Evolutionary conservation across 2,329 filamentous ascomycete species (phyloP).

Genomic region (Alternaria arborescens): DNA sequence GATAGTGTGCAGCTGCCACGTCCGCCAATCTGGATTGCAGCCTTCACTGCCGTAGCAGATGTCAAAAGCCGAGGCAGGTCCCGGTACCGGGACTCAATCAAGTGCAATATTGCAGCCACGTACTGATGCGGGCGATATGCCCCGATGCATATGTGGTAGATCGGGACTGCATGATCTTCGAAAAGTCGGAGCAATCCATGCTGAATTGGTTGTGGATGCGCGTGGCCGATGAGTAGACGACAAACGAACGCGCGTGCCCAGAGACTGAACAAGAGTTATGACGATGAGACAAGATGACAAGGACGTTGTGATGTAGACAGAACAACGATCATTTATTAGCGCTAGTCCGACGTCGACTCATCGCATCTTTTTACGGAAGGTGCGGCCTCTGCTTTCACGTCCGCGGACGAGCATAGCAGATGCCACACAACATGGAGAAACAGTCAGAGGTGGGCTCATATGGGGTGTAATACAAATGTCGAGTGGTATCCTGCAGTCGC

Average conservation of each 20-base stretch:
- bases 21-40: conserved; percentile 11
- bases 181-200: neutral
- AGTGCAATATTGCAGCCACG: conserved; percentile 4
- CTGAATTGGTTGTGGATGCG: neutral
- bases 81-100: conserved; percentile 5
- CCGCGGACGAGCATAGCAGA: neutral
- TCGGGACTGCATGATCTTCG: neutral
- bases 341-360: neutral
- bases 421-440: neutral
- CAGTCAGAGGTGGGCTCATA: neutral
- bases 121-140: conserved; percentile 3
- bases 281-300: neutral
- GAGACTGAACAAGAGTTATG: neutral
- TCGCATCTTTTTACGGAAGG: neutral
- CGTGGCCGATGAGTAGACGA: neutral
- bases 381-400: neutral
- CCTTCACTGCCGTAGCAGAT: conserved; percentile 22
- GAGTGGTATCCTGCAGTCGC: conserved; percentile 16
- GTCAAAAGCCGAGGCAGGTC: conserved; percentile 26
- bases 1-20: conserved; percentile 7
- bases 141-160: neutral
- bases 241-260: neutral
- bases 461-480: conserved; percentile 12
- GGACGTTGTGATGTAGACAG: neutral
- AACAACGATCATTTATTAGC: conserved; percentile 1